These are phyloP conservation scores for Rhizopus sp. DNA, from an alignment of 371 early-diverging fungal species.

Conservation along the genomic window DNA sequence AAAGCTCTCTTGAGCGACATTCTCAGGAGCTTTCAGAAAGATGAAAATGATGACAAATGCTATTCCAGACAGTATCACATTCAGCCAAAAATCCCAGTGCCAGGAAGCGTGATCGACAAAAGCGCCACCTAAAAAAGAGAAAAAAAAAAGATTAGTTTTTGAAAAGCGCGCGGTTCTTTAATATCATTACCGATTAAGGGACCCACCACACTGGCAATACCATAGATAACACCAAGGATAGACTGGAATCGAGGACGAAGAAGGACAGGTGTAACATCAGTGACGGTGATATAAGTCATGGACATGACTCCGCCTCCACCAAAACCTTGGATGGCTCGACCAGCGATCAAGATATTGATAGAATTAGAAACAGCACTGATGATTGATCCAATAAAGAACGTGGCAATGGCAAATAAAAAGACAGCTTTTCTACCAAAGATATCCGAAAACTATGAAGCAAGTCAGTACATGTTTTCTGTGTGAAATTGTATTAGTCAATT, in stretches of 20 bases:
- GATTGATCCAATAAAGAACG: conserved; percentile 59
- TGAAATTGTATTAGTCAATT: not conserved
- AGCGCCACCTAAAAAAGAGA: conserved; percentile 8
- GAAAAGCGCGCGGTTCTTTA: conserved; percentile 16
- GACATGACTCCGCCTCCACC: conserved; percentile 74
- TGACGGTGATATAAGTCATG: conserved; percentile 74
- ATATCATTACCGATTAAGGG: conserved; percentile 50
- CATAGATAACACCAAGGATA: conserved; percentile 63
- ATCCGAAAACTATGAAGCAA: conserved; percentile 51
- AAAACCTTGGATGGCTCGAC: conserved; percentile 71
- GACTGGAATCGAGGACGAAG: conserved; percentile 71
- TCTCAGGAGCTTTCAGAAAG: conserved; percentile 49
- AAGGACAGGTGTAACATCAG: conserved; percentile 68
- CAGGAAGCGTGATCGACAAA: conserved; percentile 53
- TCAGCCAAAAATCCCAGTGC: conserved; percentile 79
- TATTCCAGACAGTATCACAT: conserved; percentile 71
- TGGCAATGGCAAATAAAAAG: conserved; percentile 41
- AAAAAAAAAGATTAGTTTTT: not conserved
- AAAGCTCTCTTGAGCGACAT: conserved; percentile 39
- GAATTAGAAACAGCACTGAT: conserved; percentile 53
- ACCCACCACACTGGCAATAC: conserved; percentile 72
- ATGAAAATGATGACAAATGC: conserved; percentile 52
- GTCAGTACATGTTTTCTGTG: not conserved
- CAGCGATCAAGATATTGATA: conserved; percentile 66
- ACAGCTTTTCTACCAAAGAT: conserved; percentile 68